Percentiles rank a stretch among this genome's conserved stretches.
These are phyloP conservation scores for Trichosporon sp. DNA, from an alignment of 1,284 basidiomycete species.

Conservation along the genomic window DNA sequence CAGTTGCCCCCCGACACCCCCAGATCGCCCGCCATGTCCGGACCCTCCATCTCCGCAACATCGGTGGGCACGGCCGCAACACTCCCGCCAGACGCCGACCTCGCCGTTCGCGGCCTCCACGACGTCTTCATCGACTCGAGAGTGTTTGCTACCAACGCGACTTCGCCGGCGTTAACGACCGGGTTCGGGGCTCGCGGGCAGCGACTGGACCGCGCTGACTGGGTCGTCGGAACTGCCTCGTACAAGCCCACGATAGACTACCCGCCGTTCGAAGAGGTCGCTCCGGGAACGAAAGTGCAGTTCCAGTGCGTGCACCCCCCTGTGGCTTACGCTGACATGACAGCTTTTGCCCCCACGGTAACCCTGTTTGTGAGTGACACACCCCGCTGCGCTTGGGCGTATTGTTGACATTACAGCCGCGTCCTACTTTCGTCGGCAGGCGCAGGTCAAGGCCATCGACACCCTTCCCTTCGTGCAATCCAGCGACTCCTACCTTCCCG, in stretches of 20 bases:
- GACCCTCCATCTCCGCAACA: neutral
- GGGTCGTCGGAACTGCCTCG: conserved; percentile 14
- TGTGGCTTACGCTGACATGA: neutral
- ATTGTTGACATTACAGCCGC: conserved; percentile 7
- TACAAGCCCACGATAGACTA: conserved; percentile 15
- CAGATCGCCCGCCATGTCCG: conserved; percentile 1
- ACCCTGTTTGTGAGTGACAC: conserved; percentile 10
- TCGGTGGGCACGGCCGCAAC: neutral
- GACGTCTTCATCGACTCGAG: conserved; percentile 2
- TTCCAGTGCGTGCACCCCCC: conserved; percentile 12
- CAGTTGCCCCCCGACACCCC: neutral
- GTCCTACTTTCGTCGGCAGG: conserved; percentile 24
- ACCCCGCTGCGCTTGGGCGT: neutral
- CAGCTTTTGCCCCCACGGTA: conserved; percentile 17
- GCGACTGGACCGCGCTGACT: conserved; percentile 1
- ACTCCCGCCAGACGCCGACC: neutral
- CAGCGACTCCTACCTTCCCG: neutral
- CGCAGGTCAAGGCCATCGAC: conserved; percentile 28
- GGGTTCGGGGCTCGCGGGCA: neutral
- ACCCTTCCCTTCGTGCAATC: conserved; percentile 10
- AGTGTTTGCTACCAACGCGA: neutral
- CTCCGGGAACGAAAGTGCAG: neutral
- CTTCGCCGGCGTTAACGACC: neutral
- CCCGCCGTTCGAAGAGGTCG: conserved; percentile 13
- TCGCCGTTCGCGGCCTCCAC: neutral